Evolutionary conservation across 2,329 filamentous ascomycete species (phyloP), one percentile per base, ranked within the genome.

Genomic region (Pseudogymnoascus sp.): DNA sequence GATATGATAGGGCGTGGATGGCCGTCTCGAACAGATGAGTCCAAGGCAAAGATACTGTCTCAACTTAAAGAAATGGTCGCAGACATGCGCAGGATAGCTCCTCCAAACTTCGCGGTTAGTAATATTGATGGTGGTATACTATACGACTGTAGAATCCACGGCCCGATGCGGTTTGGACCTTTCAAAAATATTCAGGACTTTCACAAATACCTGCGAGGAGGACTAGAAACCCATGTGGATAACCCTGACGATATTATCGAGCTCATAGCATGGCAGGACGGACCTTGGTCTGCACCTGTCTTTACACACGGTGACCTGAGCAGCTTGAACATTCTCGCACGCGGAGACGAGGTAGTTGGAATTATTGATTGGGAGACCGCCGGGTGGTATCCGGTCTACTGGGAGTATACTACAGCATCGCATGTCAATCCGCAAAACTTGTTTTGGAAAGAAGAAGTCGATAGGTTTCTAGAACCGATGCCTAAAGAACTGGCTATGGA

Each of bases 321-420:
- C 30, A 62, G 59, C 35, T 52, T 62, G 33, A 62, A 62, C 16
- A 59, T 62, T 30, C 61, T 62, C 19, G 61, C 61, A 30, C 52
- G 30, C 4, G 59, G 61, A 19, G 61, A 62, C 42, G 58, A 73
- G 6, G 70, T 80, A 14, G 71, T 71, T 42, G 79, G 74, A 2
- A 73, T 80, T 33, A 62, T 80, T 19, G 78, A 80, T 65, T 80
- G 77, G 77, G 78, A 80, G 65, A 72, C 72, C n/a, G 69, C 74
- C 5, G 77, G 77, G 0, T 80, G 75, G 77, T 79, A 76, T 65
- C 77, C 77, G 1, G 67, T 69, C 14, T 75, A 75, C 52, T 80
- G 49, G 60, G 60, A 62, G 41, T 62, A 58, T 38, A 76, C 74
- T 19, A 70, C 66, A 19, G 72, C 73, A 1, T 72, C 69, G 63